Base-by-base conservation (phyloP, 2,329 filamentous ascomycete species). In the Zymoseptoria pseudotritici region DNA sequence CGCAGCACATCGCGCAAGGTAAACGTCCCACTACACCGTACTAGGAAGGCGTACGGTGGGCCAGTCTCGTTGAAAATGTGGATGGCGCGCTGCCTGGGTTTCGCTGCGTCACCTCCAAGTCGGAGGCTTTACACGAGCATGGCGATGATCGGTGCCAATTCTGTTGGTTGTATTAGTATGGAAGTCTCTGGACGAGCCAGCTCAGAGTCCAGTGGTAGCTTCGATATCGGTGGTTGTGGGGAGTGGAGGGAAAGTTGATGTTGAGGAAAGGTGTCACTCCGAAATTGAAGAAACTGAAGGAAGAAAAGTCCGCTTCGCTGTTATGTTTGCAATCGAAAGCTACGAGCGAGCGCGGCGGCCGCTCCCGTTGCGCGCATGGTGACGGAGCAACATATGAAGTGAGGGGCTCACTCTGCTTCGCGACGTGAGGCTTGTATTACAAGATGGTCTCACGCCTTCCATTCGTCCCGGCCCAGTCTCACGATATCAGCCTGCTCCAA, bases 401-500 rank as follows among this genome's bases (percentile, higher is more conserved):
- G 36, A 46, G 3, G 17, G 13, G 11, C 17, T 46, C 36, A 46
- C 36, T 46, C 17, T 17, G 13, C 36, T 46, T 46, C 5, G 36
- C 2, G 17, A 46, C 6, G 36, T 46, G 36, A 46, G 17, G 13
- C 4, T 17, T 17, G 36, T 17, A 42, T 11, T 36, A 17, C 11
- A 3, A 42, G 36, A 46, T 46, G 17, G 36, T 46, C 13, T 61
- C 52, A 65, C 42, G 61, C 61, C 31, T 63, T 61, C 61, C 63
- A 61, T 46, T 65, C 63, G 20, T 58, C 57, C 49, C 63, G 53
- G 4, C 63, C 63, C 36, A 58, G 58, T 21, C 55, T 58, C 22
- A 63, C 55, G 19, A 65, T 58, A 46, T 65, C 63, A 10, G 63
- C 57, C 54, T 65, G 61, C 50, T 62, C 63, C 19, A 65, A 31